Conservation (phyloP, 352 stramenopile species). For the Phytophthora meadii region DNA sequence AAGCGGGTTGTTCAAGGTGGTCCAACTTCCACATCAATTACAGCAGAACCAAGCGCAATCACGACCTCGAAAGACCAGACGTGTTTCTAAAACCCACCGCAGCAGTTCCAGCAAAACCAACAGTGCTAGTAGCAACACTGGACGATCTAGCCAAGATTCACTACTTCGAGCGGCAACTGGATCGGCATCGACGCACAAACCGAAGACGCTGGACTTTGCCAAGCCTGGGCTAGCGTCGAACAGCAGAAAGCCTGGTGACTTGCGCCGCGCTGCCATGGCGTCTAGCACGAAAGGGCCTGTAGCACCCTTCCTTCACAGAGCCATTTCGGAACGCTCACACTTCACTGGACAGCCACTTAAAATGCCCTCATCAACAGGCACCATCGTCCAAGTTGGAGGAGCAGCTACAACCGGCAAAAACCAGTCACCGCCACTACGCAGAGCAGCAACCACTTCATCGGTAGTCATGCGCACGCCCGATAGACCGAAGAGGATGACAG, state of each 20-base stretch:
- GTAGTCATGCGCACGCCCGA: conserved; percentile 85
- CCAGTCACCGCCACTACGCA: conserved; percentile 13
- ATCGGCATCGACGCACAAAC: conserved; percentile 5
- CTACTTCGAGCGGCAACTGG: conserved; percentile 11
- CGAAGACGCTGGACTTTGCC: conserved; percentile 2
- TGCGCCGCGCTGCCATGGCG: conserved; percentile 9
- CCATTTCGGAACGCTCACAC: conserved; percentile 24
- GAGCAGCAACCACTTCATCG: conserved; percentile 27
- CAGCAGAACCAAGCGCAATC: conserved; percentile 31
- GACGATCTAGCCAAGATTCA: conserved; percentile 15
- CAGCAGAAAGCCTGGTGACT: conserved; percentile 2
- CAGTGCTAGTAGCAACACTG: conserved; percentile 3
- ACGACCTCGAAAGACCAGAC: conserved; percentile 25
- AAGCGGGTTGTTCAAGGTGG: conserved; percentile 56
- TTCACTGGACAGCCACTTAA: conserved; percentile 11
- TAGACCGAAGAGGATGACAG: conserved; percentile 62
- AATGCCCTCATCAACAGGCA: conserved; percentile 6
- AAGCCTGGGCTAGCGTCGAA: conserved; percentile 4
- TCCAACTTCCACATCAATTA: conserved; percentile 32
- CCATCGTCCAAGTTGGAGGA: conserved; percentile 2
- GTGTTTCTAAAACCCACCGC: conserved; percentile 24
- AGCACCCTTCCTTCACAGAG: conserved; percentile 12
- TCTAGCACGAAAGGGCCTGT: conserved; percentile 11
- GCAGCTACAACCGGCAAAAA: conserved; percentile 8
- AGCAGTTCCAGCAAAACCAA: conserved; percentile 22